Evolutionary conservation across 164 flowering plant species (phyloP).

Genomic region (Litsea cubeba): DNA sequence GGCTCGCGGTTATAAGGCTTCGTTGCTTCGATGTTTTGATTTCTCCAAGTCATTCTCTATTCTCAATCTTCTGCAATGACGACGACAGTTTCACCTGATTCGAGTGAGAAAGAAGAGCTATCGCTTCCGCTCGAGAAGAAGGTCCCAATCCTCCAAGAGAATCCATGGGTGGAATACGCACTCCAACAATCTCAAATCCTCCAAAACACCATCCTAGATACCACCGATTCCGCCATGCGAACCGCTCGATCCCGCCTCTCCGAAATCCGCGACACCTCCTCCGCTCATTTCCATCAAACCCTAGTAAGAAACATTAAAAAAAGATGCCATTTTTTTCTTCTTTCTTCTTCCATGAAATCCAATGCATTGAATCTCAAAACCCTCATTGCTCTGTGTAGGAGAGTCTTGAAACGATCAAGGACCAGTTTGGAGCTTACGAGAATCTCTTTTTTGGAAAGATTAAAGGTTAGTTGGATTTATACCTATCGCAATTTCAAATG

Average conservation of each 20-base stretch:
- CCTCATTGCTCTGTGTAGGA: slow-evolving; percentile 31
- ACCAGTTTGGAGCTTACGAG: slow-evolving; percentile 53
- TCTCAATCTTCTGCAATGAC: not conserved
- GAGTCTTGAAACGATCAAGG: slow-evolving; percentile 44
- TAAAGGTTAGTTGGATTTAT: slow-evolving; percentile 45
- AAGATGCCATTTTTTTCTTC: not conserved
- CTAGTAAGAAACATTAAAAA: slow-evolving; percentile 28
- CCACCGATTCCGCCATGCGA: slow-evolving; percentile 41
- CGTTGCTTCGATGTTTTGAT: not conserved
- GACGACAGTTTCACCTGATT: slow-evolving; percentile 11
- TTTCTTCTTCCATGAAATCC: not conserved
- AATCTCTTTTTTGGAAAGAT: slow-evolving; percentile 49
- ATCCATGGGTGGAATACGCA: slow-evolving; percentile 67
- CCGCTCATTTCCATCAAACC: slow-evolving; percentile 62
- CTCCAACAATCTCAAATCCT: slow-evolving; percentile 49
- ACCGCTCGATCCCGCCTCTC: slow-evolving; percentile 55
- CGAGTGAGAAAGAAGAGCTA: slow-evolving; percentile 2
- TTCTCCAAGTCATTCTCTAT: not conserved
- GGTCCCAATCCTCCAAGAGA: slow-evolving; percentile 12
- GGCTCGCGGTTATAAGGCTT: not conserved
- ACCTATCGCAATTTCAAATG: not conserved
- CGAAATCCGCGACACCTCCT: slow-evolving; percentile 55
- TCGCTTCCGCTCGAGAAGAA: not conserved
- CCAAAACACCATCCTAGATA: slow-evolving; percentile 35
- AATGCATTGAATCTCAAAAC: not conserved